Evolutionary conservation across 1,139 yeast species (phyloP), one percentile per base, ranked within the genome.

Genomic region (Geotrichum citri-aurantii): DNA sequence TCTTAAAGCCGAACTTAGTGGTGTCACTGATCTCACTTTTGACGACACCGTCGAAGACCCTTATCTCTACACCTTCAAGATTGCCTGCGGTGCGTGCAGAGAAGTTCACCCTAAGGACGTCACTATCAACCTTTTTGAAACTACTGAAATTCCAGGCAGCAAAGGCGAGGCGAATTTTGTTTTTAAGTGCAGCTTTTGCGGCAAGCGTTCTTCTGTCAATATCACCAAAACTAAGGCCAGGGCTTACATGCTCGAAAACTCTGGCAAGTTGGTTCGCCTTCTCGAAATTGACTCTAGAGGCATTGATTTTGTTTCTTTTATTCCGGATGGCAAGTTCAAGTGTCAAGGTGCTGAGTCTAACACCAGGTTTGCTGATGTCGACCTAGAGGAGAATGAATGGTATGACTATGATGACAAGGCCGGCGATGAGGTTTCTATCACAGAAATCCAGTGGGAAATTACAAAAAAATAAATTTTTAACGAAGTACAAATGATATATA

Each of bases 371-470:
- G 70, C 70, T 12, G 90, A 85, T 23, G 80, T 90, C n/a, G 90
- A 86, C 60, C 73, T 90, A 56, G 81, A 79, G 49, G 97, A 90
- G 48, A 83, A 81, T 51, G 98, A 93, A 70, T 92, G 97, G 95
- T 93, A 85, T 70, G 99, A 93, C 68, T 95, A 92, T 70, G 98
- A 93, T 69, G 98, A 93, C 61, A 82, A 85, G 67, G 85, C 88
- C 4, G 82, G 84, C 11, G 82, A 77, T 29, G 97, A 93, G 71
- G 97, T 91, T 24, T 84, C 95, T 48, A 80, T 93, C 17, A 83
- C 88, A 1, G 93, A 89, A 8, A 79, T 85, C 21, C 69, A 76
- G 57, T 91, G 95, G 88, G 79, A 77, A 11, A 71, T 84, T 57
- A 63, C 62, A 26, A 69, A 68, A 60, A 59, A 59, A 55, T 57